phyloP scores from a whole-genome alignment of 1,139 yeast genomes.

The Saccharomyces hybrid region DNA sequence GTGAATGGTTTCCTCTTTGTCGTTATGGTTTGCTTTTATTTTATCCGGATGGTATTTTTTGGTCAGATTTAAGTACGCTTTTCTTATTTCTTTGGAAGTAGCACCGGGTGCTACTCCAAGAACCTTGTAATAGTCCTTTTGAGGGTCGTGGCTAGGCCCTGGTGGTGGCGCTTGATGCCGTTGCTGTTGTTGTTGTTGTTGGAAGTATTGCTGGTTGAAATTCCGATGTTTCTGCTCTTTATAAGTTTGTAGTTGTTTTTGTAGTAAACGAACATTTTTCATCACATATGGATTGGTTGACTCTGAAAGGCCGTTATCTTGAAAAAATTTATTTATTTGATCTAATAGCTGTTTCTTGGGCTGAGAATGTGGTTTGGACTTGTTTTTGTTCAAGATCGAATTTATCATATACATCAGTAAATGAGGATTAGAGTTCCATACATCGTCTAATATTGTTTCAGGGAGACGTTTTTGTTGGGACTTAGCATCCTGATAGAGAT shows the following conservation, averaged over 20 bases:
- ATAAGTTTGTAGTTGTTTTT: slow-evolving; percentile 13
- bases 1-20: slow-evolving; percentile 70
- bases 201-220: slow-evolving; percentile 30
- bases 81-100: slow-evolving; percentile 63
- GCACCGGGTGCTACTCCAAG: slow-evolving; percentile 65
- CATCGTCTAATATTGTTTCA: slow-evolving; percentile 17
- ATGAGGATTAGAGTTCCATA: slow-evolving; percentile 27
- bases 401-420: slow-evolving; percentile 20
- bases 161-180: slow-evolving; percentile 35
- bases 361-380: slow-evolving; percentile 8
- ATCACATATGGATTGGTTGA: slow-evolving; percentile 15
- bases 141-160: slow-evolving; percentile 33
- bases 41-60: slow-evolving; percentile 90
- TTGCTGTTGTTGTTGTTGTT: slow-evolving; percentile 41
- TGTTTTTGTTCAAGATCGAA: slow-evolving; percentile 10
- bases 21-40: slow-evolving; percentile 54
- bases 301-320: slow-evolving; percentile 15
- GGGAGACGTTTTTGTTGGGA: slow-evolving; percentile 11
- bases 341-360: slow-evolving; percentile 9
- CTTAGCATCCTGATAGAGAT: background rate
- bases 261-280: slow-evolving; percentile 10
- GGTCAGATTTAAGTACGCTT: slow-evolving; percentile 73
- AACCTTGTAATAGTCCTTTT: slow-evolving; percentile 74
- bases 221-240: slow-evolving; percentile 35
- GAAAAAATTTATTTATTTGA: slow-evolving; percentile 18